Base-by-base conservation (phyloP, 768 basidiomycete species). In the Solioccasus polychromus region DNA sequence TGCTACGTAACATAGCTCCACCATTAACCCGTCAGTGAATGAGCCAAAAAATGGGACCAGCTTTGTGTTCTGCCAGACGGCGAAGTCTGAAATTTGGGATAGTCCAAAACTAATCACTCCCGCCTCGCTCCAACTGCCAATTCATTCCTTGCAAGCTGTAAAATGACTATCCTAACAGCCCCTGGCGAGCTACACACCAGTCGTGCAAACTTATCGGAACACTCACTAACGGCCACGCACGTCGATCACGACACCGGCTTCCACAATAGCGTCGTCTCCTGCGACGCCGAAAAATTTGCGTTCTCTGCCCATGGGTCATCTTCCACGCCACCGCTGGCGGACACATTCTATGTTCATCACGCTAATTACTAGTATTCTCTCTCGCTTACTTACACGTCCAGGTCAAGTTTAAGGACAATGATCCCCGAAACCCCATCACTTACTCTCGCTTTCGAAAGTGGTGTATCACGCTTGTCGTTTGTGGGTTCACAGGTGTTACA, bases 381-480 rank as follows among this genome's bases (percentile, higher is more conserved):
- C 25, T 23, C 19, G n/a, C 35, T 53, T 36, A 48, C 14, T 22
- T 35, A 7, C 36, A 29, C 24, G 29, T 22, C 34, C 42, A 73
- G 69, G 64, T 71, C 15, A 67, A 73, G 15, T 73, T 70, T 37
- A 53, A 61, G 34, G 54, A 54, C 23, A 64, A 61, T 6, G 74
- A 75, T 50, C 39, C 50, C 5, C 59, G 69, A 15, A 68, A 75
- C 52, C 73, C 73, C 12, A 28, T 61, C 39, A 67, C 63, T 44
- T 73, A 64, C 50, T 62, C 66, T 24, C 58, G 47, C 11, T 39
- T 55, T 17, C 63, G 60, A 49, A 77, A 76, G 62, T 76, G 76
- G 68, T 54, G 53, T 30, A 62, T 66, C 23, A 68, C 68, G 5
- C 41, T 64, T 15, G 53, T 57, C 31, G 66, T 59, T 9, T 68